Base-by-base conservation (phyloP, 108 stramenopile species). In the Cyclotella sp. region DNA sequence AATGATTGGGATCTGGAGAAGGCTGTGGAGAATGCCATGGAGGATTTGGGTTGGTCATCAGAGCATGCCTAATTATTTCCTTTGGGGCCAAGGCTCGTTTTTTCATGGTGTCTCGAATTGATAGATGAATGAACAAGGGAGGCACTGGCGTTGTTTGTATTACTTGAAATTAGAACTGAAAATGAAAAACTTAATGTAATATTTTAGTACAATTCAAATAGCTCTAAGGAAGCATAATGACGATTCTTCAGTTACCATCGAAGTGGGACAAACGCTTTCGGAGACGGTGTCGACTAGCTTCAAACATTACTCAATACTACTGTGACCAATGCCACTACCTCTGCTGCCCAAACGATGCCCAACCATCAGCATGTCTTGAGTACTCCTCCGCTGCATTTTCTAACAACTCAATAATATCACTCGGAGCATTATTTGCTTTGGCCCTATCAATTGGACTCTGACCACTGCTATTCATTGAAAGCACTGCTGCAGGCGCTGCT, bases 371-470 rank as follows among this genome's bases (percentile, higher is more conserved):
- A 59, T 67, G 66, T 57, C 55, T 67, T 29, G 73, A 81, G 62
- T 81, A 81, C 71, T 66, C 76, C 46, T 82, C 76, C 6, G 76
- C 81, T 21, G 81, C 81, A 34, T 42, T 54, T 39, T 82, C 81
- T 45, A 82, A 67, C 49, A 82, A 49, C 28, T 62, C 62, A 6
- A 82, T 63, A n/a, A 82, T 76, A 66, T 80, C 68, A 61, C 40
- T 44, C 12, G 70, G 75, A 24, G 73, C 75, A 45, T 81, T 81
- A 27, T 84, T 84, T 29, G 78, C 76, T 58, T 85, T 86, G 19
- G 85, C 85, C 47, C 70, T 34, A 73, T 89, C 86, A 27, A 89
- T 57, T 9, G 88, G 88, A 45, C 76, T 86, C 73, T 85, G 65
- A 0, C 84, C 85, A 28, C 76, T 75, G 44, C 81, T 79, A 40